These are phyloP conservation scores for Candida coleopterorum DNA, from an alignment of 805 yeast species.

Conservation along the genomic window DNA sequence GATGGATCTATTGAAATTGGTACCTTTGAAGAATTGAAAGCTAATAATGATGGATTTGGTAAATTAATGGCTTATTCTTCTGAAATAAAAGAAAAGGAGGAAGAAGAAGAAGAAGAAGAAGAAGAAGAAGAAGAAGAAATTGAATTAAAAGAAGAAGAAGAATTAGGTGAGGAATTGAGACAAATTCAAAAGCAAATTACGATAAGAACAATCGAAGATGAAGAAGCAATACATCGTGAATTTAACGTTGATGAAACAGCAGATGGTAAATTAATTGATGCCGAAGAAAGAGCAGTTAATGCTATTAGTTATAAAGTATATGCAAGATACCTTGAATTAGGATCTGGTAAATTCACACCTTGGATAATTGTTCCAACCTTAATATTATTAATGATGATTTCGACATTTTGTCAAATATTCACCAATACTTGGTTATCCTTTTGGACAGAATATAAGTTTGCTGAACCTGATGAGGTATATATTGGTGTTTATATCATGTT, in stretches of 20 bases:
- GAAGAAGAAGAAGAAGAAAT: conserved; percentile 16
- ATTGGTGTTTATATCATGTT: conserved; percentile 71
- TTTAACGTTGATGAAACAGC: conserved; percentile 21
- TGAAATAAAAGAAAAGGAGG: conserved; percentile 15
- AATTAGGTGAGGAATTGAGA: conserved; percentile 14
- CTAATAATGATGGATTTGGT: conserved; percentile 21
- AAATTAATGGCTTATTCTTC: conserved; percentile 24
- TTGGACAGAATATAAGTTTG: conserved; percentile 64
- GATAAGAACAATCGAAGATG: conserved; percentile 10
- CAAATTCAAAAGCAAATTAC: conserved; percentile 15
- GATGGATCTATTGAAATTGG: conserved; percentile 30
- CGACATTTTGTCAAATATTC: conserved; percentile 52
- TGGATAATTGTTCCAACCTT: conserved; percentile 20
- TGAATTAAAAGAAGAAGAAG: conserved; percentile 14
- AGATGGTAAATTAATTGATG: conserved; percentile 27
- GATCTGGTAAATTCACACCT: conserved; percentile 44
- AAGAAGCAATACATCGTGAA: conserved; percentile 30
- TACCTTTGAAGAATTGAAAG: conserved; percentile 21
- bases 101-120: conserved; percentile 11
- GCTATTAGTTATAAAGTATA: conserved; percentile 48
- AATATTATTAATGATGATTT: conserved; percentile 19
- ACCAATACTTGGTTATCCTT: conserved; percentile 79
- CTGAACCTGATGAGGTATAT: conserved; percentile 50
- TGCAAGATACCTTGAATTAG: conserved; percentile 45
- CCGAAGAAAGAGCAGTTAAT: conserved; percentile 59